These are phyloP conservation scores for Pseudomonodictys pantanalensis DNA, from an alignment of 495 filamentous ascomycete genomes.

Conservation along the genomic window DNA sequence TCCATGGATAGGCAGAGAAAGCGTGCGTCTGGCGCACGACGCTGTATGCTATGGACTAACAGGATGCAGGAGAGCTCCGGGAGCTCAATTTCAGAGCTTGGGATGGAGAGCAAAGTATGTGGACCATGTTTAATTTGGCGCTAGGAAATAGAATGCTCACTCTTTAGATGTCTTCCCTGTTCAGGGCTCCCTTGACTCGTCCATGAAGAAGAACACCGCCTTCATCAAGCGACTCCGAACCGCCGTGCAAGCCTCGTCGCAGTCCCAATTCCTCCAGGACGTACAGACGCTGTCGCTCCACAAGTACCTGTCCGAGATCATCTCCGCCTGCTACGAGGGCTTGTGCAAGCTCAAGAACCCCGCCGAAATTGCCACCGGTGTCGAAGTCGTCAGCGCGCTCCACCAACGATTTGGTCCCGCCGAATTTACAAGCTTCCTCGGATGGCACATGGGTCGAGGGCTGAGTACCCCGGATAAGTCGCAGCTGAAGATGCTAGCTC, in stretches of 20 bases:
- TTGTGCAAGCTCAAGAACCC: conserved; percentile 86
- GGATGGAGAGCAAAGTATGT: conserved; percentile 78
- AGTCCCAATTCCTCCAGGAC: conserved; percentile 83
- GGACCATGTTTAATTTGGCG: conserved; percentile 1
- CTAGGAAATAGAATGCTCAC: too few species aligned
- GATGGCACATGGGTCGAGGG: conserved; percentile 88
- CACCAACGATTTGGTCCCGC: conserved; percentile 91
- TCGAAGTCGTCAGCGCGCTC: conserved; percentile 89
- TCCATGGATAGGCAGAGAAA: conserved; percentile 82
- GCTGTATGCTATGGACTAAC: conserved; percentile 13
- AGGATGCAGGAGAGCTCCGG: conserved; percentile 73
- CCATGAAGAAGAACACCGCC: conserved; percentile 97
- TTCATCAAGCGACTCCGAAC: conserved; percentile 97
- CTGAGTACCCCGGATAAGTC: conserved; percentile 89
- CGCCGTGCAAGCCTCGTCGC: conserved; percentile 72
- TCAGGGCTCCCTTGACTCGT: conserved; percentile 82
- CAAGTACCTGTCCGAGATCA: conserved; percentile 97
- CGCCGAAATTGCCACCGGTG: conserved; percentile 83
- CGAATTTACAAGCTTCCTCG: conserved; percentile 88
- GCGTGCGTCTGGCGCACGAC: conserved; percentile 51
- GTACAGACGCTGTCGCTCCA: conserved; percentile 88
- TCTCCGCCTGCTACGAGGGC: conserved; percentile 96
- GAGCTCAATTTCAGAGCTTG: conserved; percentile 82
- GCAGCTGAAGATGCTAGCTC: conserved; percentile 70
- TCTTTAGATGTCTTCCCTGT: conserved; percentile 73